Evolutionary conservation across 345 rosid genomes (phyloP).

Genomic region (Tarenaya hassleriana): DNA sequence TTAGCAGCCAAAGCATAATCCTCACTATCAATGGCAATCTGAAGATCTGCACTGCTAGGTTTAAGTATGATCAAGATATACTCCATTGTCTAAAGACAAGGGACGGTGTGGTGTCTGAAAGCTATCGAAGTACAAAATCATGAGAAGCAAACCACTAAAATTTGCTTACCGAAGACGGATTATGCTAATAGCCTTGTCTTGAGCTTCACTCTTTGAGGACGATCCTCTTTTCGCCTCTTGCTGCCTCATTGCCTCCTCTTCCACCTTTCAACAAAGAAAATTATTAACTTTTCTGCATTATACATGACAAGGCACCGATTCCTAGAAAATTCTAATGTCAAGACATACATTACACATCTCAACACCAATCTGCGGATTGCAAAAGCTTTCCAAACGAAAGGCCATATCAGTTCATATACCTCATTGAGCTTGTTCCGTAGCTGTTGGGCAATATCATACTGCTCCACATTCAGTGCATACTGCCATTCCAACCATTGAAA

Average conservation of each 20-base stretch:
- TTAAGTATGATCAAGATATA: slow-evolving; percentile 8
- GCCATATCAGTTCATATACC: slow-evolving; percentile 33
- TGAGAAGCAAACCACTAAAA: background rate
- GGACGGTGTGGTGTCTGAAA: background rate
- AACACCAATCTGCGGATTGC: background rate
- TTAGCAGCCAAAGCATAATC: slow-evolving; percentile 71
- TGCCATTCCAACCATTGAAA: slow-evolving; percentile 33
- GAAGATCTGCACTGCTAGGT: slow-evolving; percentile 68
- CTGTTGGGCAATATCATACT: slow-evolving; percentile 79
- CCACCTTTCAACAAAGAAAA: slow-evolving; percentile 55
- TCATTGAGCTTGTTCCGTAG: slow-evolving; percentile 78
- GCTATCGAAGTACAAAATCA: background rate
- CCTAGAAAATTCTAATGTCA: background rate
- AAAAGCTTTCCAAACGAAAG: background rate
- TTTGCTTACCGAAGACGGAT: slow-evolving; percentile 65
- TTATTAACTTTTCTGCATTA: slow-evolving; percentile 3
- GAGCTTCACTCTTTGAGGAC: slow-evolving; percentile 90
- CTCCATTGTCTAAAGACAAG: slow-evolving; percentile 1
- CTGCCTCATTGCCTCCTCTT: slow-evolving; percentile 60
- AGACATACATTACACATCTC: background rate
- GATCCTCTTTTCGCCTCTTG: slow-evolving; percentile 69
- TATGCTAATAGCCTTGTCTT: slow-evolving; percentile 73
- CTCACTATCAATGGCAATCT: slow-evolving; percentile 72
- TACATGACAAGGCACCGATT: background rate
- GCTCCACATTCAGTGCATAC: slow-evolving; percentile 82